phyloP scores from a whole-genome alignment of 2,329 filamentous ascomycete genomes.

The Colletotrichum scovillei region DNA sequence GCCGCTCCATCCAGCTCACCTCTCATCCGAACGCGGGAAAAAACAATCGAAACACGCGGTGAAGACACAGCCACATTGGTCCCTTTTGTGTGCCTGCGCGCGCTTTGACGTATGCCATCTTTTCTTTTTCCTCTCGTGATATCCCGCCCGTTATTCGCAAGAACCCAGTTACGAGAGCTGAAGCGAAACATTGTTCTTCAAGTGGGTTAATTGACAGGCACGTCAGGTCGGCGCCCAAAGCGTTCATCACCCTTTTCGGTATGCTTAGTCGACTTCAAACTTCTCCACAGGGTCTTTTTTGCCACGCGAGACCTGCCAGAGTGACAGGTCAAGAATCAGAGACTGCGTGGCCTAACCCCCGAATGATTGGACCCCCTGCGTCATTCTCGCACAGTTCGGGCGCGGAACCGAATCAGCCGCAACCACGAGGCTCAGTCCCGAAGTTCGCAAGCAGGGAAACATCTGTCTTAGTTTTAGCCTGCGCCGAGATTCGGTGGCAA shows the following conservation, averaged over 20 bases:
- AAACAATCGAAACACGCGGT: background rate
- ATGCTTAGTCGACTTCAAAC: background rate
- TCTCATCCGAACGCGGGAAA: background rate
- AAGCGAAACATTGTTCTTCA: background rate
- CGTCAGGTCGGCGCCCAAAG: background rate
- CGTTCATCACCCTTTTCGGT: background rate
- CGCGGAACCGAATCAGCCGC: background rate
- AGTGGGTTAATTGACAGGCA: background rate
- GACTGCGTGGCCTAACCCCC: background rate
- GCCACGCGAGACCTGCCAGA: background rate
- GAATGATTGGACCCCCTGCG: background rate
- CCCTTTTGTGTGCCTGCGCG: background rate
- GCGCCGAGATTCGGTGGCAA: too few relatives aligned
- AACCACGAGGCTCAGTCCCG: background rate
- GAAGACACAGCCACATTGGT: background rate
- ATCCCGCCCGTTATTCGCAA: background rate
- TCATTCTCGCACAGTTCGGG: background rate
- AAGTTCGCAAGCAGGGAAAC: background rate
- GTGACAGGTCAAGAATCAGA: background rate
- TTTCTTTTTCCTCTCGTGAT: background rate
- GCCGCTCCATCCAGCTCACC: background rate
- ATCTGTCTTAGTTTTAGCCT: background rate
- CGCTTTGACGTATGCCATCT: background rate
- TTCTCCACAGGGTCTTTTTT: background rate
- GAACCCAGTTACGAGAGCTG: background rate